phyloP scores from a whole-genome alignment of 257 asterid genomes.

The Apocynum venetum region DNA sequence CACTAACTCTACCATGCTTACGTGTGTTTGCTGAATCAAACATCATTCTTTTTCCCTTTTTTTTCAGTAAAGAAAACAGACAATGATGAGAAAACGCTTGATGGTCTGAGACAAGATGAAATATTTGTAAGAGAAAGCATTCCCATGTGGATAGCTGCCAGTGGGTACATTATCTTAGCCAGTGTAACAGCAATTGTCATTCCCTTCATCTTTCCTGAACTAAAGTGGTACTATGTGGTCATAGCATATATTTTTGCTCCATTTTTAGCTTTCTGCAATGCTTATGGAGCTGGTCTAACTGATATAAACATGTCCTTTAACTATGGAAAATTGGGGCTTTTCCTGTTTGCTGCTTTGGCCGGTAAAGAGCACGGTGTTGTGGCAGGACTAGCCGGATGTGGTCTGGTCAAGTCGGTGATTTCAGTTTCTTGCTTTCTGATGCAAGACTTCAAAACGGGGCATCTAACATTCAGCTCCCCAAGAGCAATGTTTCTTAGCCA shows the following conservation, averaged over 20 bases:
- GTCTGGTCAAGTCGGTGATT: conserved; percentile 59
- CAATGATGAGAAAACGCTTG: conserved; percentile 19
- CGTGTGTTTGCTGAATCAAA: neutral
- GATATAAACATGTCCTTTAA: conserved; percentile 79
- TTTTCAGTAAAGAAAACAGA: conserved; percentile 21
- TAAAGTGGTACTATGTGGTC: conserved; percentile 71
- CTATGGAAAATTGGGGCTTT: conserved; percentile 73
- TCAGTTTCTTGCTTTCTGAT: conserved; percentile 54
- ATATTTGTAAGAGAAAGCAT: conserved; percentile 46
- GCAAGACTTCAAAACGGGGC: conserved; percentile 78
- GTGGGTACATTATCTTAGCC: conserved; percentile 45
- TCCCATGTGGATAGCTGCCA: conserved; percentile 53
- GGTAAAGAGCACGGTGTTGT: conserved; percentile 76
- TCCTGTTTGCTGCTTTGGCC: conserved; percentile 60
- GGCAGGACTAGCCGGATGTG: conserved; percentile 70
- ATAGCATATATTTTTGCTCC: conserved; percentile 62
- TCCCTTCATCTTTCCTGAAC: conserved; percentile 57
- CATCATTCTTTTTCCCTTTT: neutral
- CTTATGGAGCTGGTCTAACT: conserved; percentile 77
- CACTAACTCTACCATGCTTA: too few relatives aligned
- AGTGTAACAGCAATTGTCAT: conserved; percentile 40
- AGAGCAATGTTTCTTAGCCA: conserved; percentile 69
- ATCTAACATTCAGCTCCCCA: conserved; percentile 60
- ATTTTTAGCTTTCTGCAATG: conserved; percentile 68
- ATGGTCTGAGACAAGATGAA: conserved; percentile 16